These are phyloP conservation scores for Roridomyces roridus DNA, from an alignment of 768 basidiomycete genomes.

Conservation along the genomic window DNA sequence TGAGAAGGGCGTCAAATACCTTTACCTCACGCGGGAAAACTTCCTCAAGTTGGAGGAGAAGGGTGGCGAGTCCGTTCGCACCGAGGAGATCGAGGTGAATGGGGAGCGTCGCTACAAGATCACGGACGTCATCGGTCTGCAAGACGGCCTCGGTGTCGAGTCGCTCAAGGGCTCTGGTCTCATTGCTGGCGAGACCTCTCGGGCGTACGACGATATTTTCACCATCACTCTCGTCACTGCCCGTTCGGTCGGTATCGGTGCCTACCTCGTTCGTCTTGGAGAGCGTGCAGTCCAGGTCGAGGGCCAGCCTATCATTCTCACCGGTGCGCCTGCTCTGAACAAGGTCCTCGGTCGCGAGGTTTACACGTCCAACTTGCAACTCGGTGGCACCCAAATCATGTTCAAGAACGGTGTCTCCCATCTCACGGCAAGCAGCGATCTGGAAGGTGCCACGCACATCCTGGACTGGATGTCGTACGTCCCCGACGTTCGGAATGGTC, in stretches of 20 bases:
- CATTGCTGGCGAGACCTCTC: conserved; percentile 97
- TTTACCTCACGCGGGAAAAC: conserved; percentile 94
- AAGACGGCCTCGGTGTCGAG: conserved; percentile 97
- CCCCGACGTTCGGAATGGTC: conserved; percentile 79
- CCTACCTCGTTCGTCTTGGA: conserved; percentile 96
- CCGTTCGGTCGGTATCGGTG: conserved; percentile 98
- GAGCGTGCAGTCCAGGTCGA: conserved; percentile 99
- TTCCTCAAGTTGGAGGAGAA: conserved; percentile 89
- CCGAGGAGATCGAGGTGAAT: conserved; percentile 81
- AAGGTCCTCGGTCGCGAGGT: conserved; percentile 99
- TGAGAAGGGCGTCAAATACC: conserved; percentile 95
- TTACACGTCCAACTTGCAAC: conserved; percentile 97
- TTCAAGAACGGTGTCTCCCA: conserved; percentile 99
- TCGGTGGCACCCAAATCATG: conserved; percentile 99
- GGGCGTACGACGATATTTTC: conserved; percentile 99
- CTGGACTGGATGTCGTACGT: conserved; percentile 95
- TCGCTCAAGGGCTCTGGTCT: conserved; percentile 95
- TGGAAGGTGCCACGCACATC: conserved; percentile 94
- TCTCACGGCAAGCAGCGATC: conserved; percentile 91
- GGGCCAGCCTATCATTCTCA: conserved; percentile 98
- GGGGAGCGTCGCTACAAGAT: conserved; percentile 94
- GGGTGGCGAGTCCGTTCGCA: conserved; percentile 77
- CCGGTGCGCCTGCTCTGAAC: conserved; percentile 95
- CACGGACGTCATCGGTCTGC: conserved; percentile 95
- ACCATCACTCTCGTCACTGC: conserved; percentile 99